These are phyloP conservation scores for Arthrocladium fulminans DNA, from an alignment of 2,329 filamentous ascomycete species.

Conservation along the genomic window DNA sequence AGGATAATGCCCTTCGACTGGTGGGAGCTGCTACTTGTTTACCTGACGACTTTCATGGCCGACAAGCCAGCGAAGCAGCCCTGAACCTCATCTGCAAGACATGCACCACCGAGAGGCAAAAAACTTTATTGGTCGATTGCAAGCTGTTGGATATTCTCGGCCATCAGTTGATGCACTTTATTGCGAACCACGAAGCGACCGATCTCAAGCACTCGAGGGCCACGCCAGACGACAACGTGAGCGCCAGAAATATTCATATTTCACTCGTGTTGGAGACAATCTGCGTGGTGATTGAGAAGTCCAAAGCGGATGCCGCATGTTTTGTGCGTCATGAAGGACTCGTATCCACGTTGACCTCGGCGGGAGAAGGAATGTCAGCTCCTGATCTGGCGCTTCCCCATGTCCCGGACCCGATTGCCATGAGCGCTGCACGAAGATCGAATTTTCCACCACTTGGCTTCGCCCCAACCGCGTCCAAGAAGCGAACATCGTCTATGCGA, in stretches of 20 bases:
- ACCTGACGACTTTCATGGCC: conserved; percentile 37
- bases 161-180: conserved; percentile 61
- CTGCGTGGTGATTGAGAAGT: conserved; percentile 66
- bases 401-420: conserved; percentile 26
- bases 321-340: conserved; percentile 61
- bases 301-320: conserved; percentile 66
- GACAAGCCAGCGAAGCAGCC: conserved; percentile 25
- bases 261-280: conserved; percentile 68
- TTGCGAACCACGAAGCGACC: conserved; percentile 30
- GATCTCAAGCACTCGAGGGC: background rate
- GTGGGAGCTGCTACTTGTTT: conserved; percentile 49
- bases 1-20: conserved; percentile 46
- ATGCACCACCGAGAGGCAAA: conserved; percentile 63
- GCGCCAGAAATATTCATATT: conserved; percentile 36
- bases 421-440: conserved; percentile 29
- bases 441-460: conserved; percentile 49
- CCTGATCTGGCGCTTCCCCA: conserved; percentile 54
- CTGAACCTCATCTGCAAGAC: conserved; percentile 48
- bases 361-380: background rate
- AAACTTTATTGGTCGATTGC: conserved; percentile 59
- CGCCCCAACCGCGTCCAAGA: conserved; percentile 29
- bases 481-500: conserved; percentile 28
- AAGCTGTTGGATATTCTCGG: conserved; percentile 74
- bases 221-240: background rate
- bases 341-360: conserved; percentile 42